Percentiles rank a stretch among this genome's conserved stretches.
phyloP scores from a whole-genome alignment of 106 monocot genomes.

The Dioscorea alata region DNA sequence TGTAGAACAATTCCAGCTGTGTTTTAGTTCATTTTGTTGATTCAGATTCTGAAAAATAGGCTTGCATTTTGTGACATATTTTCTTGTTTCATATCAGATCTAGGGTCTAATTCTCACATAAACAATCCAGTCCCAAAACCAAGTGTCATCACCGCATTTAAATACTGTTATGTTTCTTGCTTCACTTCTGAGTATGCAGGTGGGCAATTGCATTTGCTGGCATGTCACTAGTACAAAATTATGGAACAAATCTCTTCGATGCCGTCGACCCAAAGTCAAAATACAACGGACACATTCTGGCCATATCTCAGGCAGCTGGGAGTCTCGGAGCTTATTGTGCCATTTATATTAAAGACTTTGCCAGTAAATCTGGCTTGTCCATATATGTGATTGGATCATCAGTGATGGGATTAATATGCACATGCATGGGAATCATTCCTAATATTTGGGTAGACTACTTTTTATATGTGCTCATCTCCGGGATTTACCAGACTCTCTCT shows the following conservation, averaged over 20 bases:
- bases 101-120: no score
- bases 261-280: constrained; percentile 42
- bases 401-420: constrained; percentile 31
- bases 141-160: no score
- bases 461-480: constrained; percentile 29
- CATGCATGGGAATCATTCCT: constrained; percentile 24
- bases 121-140: no score
- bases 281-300: constrained; percentile 41
- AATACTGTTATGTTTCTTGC: no score
- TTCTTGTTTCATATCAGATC: no score
- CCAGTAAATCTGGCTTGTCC: constrained; percentile 14
- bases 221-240: constrained; percentile 37
- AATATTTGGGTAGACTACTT: constrained; percentile 33
- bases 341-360: constrained; percentile 26
- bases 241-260: constrained; percentile 49
- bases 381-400: constrained; percentile 34
- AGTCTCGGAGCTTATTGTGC: constrained; percentile 45
- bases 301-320: constrained; percentile 39
- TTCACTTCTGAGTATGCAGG: constrained; percentile 18
- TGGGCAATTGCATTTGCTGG: constrained; percentile 46
- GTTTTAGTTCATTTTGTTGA: no score
- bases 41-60: no score
- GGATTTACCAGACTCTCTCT: constrained; percentile 38
- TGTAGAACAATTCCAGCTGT: no score
- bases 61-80: no score